These are phyloP conservation scores for Fusarium sp. DNA, from an alignment of 2,329 filamentous ascomycete species.

Conservation along the genomic window DNA sequence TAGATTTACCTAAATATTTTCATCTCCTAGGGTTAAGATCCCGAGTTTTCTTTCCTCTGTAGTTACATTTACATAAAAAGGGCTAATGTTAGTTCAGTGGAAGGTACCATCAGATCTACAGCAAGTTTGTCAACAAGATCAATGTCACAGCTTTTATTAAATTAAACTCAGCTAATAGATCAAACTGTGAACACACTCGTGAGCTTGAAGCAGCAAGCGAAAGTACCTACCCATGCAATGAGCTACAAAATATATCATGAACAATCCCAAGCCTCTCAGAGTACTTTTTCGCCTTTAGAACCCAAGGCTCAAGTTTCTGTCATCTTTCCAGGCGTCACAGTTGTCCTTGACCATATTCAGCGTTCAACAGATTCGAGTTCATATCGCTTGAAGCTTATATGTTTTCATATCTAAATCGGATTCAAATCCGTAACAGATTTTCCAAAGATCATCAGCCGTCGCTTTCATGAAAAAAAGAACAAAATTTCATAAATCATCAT, in stretches of 20 bases:
- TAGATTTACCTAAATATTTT: too few relatives aligned
- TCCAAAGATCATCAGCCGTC: slow-evolving; percentile 8
- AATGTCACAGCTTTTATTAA: background rate
- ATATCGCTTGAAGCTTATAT: background rate
- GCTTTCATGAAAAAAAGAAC: slow-evolving; percentile 21
- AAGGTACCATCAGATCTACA: background rate
- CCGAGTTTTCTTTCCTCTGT: too few relatives aligned
- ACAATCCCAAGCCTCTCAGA: background rate
- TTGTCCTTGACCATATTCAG: background rate
- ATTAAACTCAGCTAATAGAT: background rate
- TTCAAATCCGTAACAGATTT: background rate
- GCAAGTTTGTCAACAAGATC: background rate
- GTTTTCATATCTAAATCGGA: background rate
- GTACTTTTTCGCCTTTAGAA: background rate
- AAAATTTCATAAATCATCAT: slow-evolving; percentile 29
- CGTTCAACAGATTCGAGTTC: background rate
- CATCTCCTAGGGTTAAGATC: too few relatives aligned
- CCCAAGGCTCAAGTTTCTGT: background rate
- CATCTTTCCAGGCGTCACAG: background rate
- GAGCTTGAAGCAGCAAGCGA: background rate
- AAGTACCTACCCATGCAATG: background rate
- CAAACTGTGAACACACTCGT: background rate
- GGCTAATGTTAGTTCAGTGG: slow-evolving; percentile 15
- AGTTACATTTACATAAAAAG: background rate
- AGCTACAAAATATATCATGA: background rate